A percentile compares a stretch with the other conserved stretches of the same genome.
These are phyloP conservation scores for Tylopilus balloui DNA, from an alignment of 768 basidiomycete genomes.

Conservation along the genomic window DNA sequence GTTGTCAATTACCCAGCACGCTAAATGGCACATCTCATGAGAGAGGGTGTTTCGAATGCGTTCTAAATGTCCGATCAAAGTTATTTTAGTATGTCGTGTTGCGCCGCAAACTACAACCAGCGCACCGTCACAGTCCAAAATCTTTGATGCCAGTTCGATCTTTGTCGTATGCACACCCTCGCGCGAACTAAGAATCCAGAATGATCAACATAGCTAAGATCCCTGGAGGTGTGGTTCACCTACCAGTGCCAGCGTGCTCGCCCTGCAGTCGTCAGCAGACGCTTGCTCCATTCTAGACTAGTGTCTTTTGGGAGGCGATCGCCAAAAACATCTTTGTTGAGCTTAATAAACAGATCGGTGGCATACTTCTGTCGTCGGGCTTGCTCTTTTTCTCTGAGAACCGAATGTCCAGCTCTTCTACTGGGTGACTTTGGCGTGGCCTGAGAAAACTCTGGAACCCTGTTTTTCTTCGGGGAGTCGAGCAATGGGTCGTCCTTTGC, in stretches of 20 bases:
- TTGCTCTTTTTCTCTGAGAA: slow-evolving; percentile 40
- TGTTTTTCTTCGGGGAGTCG: slow-evolving; percentile 12
- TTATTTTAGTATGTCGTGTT: not conserved
- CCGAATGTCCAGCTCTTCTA: slow-evolving; percentile 25
- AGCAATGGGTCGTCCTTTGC: slow-evolving; percentile 2
- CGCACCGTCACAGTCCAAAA: slow-evolving; percentile 72
- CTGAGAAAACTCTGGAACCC: not conserved
- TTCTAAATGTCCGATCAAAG: slow-evolving; percentile 40
- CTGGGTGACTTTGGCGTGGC: slow-evolving; percentile 12
- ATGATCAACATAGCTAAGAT: not conserved
- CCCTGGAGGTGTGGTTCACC: slow-evolving; percentile 1
- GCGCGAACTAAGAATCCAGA: slow-evolving; percentile 38
- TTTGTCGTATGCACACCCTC: slow-evolving; percentile 56
- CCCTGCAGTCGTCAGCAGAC: slow-evolving; percentile 65
- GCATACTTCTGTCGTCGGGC: slow-evolving; percentile 50
- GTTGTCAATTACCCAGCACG: slow-evolving; percentile 76
- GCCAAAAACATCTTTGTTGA: slow-evolving; percentile 57
- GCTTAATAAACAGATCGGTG: slow-evolving; percentile 50
- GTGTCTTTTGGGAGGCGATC: slow-evolving; percentile 50
- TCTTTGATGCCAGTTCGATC: slow-evolving; percentile 80
- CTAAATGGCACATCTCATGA: slow-evolving; percentile 92
- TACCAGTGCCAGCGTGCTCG: slow-evolving; percentile 63
- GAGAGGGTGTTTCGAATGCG: slow-evolving; percentile 78
- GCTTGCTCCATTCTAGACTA: slow-evolving; percentile 61
- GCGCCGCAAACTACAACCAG: not conserved